Conservation (phyloP, 352 stramenopile genomes). For the Pythium pyrilobum region DNA sequence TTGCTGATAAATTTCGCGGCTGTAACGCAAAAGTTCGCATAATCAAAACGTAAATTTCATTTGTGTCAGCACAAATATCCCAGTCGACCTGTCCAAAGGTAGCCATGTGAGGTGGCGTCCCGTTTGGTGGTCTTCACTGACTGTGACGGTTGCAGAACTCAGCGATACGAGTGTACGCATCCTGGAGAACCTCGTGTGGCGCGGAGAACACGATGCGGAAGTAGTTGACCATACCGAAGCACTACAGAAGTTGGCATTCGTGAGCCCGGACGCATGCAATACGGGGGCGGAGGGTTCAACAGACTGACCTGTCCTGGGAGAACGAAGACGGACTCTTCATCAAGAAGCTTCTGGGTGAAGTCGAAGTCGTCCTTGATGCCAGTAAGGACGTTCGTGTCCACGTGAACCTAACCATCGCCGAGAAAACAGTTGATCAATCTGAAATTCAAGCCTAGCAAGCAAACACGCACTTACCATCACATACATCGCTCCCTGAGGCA, state of each 20-base stretch:
- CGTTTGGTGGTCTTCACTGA: background rate
- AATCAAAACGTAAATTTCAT: slow-evolving; percentile 4
- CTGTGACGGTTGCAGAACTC: slow-evolving; percentile 54
- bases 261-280: background rate
- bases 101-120: background rate
- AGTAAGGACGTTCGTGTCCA: slow-evolving; percentile 52
- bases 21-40: background rate
- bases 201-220: slow-evolving; percentile 74
- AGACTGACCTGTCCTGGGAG: slow-evolving; percentile 78
- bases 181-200: slow-evolving; percentile 50
- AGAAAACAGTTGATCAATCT: background rate
- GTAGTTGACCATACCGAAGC: slow-evolving; percentile 65
- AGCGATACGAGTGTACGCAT: slow-evolving; percentile 58
- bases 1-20: background rate
- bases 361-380: slow-evolving; percentile 90
- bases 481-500: slow-evolving; percentile 95
- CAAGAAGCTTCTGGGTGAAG: slow-evolving; percentile 91
- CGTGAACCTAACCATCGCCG: slow-evolving; percentile 9
- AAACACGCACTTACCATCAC: slow-evolving; percentile 66
- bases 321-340: slow-evolving; percentile 95
- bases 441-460: background rate
- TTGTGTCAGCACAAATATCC: too few relatives aligned
- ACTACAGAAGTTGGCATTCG: slow-evolving; percentile 14
- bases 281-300: background rate
- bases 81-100: too few relatives aligned